phyloP scores from a whole-genome alignment of 1,139 yeast genomes.

The Debaryomycetaceae sp. region DNA sequence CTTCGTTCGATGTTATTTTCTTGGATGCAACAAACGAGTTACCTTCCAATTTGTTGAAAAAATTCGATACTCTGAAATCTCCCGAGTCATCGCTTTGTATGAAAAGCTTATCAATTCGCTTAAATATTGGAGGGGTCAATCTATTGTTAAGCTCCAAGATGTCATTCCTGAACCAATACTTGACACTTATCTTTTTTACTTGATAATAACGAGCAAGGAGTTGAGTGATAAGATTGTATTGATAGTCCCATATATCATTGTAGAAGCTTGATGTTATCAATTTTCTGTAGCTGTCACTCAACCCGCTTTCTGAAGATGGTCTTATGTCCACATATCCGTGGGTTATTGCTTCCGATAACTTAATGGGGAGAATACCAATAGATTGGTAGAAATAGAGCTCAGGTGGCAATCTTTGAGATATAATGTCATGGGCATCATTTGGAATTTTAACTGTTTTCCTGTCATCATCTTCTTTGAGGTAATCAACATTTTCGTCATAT shows the following conservation, averaged over 20 bases:
- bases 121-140: conserved; percentile 38
- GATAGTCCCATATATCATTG: conserved; percentile 51
- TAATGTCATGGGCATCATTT: conserved; percentile 73
- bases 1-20: conserved; percentile 40
- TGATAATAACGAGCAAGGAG: conserved; percentile 84
- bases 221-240: conserved; percentile 66
- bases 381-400: conserved; percentile 82
- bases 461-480: conserved; percentile 10
- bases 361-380: conserved; percentile 67
- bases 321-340: conserved; percentile 63
- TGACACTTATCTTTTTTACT: conserved; percentile 59
- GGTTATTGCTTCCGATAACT: conserved; percentile 63
- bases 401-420: conserved; percentile 84
- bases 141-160: conserved; percentile 49
- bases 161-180: conserved; percentile 58
- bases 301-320: conserved; percentile 69
- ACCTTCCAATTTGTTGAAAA: conserved; percentile 26
- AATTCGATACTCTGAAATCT: conserved; percentile 33
- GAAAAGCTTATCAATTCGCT: conserved; percentile 30
- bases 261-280: conserved; percentile 48
- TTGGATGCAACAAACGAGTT: conserved; percentile 11
- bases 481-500: conserved; percentile 17
- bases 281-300: conserved; percentile 53
- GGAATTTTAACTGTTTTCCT: conserved; percentile 47
- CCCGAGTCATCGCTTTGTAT: conserved; percentile 20